A percentile compares a stretch with the other conserved stretches of the same genome.
Conservation (phyloP, 768 basidiomycete genomes). For the Phlegmacium glaucopus region DNA sequence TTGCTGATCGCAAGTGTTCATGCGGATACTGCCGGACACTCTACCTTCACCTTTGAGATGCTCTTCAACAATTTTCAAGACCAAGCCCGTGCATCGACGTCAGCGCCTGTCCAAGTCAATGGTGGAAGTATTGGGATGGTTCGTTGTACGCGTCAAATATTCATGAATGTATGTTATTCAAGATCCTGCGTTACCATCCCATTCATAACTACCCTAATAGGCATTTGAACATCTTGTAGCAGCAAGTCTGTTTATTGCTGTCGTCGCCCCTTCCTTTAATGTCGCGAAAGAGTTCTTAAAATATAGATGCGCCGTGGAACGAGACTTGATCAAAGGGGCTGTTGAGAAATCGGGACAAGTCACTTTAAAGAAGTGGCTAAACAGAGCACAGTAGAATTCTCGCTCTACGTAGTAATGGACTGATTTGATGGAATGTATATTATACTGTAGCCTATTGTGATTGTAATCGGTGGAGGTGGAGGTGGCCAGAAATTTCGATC, state of each 20-base stretch:
- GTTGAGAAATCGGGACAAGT: constrained; percentile 66
- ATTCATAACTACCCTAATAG: constrained; percentile 34
- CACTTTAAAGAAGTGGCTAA: constrained; percentile 77
- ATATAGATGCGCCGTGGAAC: constrained; percentile 63
- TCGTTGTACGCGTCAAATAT: constrained; percentile 57
- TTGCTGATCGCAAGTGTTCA: constrained; percentile 86
- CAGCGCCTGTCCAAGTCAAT: constrained; percentile 72
- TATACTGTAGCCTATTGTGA: no score
- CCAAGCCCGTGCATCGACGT: constrained; percentile 66
- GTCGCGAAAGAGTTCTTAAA: constrained; percentile 70
- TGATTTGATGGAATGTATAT: no score
- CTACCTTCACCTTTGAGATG: constrained; percentile 89
- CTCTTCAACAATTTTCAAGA: constrained; percentile 75
- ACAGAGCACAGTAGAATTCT: constrained; percentile 44
- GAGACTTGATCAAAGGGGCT: constrained; percentile 63
- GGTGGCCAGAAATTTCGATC: no score
- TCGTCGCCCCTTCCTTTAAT: constrained; percentile 43
- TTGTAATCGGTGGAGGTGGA: background rate
- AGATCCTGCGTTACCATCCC: background rate
- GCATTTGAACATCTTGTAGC: constrained; percentile 71
- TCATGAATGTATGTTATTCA: constrained; percentile 54
- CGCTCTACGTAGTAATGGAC: background rate
- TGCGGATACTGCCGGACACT: constrained; percentile 69
- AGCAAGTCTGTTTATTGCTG: constrained; percentile 52
- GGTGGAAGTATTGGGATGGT: constrained; percentile 78